Conservation (phyloP, 1,284 basidiomycete species). For the Ustilago trichophora region DNA sequence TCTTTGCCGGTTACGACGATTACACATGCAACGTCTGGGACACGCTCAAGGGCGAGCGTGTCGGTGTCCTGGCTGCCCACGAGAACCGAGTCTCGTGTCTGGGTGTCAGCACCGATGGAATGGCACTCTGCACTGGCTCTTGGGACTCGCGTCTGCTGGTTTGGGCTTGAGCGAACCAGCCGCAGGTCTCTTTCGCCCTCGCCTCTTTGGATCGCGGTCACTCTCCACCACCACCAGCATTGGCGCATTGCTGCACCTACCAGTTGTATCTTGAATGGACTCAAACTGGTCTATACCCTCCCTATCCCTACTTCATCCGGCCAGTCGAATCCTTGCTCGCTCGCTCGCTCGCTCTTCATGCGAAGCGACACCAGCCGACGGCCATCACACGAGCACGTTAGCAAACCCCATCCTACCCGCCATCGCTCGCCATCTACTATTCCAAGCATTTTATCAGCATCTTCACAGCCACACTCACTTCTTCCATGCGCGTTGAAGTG, state of each 20-base stretch:
- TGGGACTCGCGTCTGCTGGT: slow-evolving; percentile 91
- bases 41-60: slow-evolving; percentile 95
- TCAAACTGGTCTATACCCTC: slow-evolving; percentile 27
- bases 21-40: slow-evolving; percentile 99
- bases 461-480: neutral
- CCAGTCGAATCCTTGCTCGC: no score
- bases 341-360: neutral
- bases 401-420: no score
- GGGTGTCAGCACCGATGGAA: slow-evolving; percentile 93
- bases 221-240: neutral
- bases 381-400: no score
- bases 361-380: no score
- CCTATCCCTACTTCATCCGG: neutral
- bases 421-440: no score
- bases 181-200: neutral
- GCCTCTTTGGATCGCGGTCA: neutral
- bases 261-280: no score
- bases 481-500: no score
- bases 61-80: slow-evolving; percentile 94
- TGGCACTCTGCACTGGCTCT: slow-evolving; percentile 96
- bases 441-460: slow-evolving; percentile 3
- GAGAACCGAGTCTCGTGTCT: slow-evolving; percentile 97
- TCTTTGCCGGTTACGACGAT: slow-evolving; percentile 98
- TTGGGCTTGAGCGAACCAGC: slow-evolving; percentile 49
- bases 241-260: no score